Conservation (phyloP, 345 rosid genomes). For the Salix arbutifolia region DNA sequence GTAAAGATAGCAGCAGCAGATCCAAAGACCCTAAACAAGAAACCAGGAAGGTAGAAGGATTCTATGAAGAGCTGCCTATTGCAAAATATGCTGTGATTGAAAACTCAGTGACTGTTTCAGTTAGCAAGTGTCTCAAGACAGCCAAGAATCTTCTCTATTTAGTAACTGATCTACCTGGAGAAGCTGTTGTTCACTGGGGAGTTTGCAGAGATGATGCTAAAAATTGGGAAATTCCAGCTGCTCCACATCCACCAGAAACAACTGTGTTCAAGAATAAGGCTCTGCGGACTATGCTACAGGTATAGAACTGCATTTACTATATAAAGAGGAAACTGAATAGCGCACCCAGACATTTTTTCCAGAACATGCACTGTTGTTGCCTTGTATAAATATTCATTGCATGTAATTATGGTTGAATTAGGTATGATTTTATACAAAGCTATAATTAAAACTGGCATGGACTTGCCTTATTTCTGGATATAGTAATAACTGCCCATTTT, state of each 20-base stretch:
- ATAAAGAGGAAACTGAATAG: conserved; percentile 2
- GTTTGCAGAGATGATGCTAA: conserved; percentile 69
- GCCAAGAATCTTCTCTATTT: conserved; percentile 53
- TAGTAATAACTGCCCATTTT: neutral
- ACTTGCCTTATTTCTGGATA: neutral
- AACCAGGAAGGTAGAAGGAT: conserved; percentile 44
- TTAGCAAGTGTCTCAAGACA: conserved; percentile 60
- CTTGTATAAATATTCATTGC: neutral
- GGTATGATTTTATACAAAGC: neutral
- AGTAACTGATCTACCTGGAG: conserved; percentile 82
- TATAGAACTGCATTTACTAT: conserved; percentile 23
- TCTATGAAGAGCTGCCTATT: conserved; percentile 70
- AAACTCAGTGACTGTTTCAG: conserved; percentile 56
- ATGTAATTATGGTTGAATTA: neutral
- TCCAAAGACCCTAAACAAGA: conserved; percentile 38
- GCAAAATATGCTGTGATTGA: conserved; percentile 43
- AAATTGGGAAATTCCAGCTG: conserved; percentile 81
- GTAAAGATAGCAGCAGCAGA: conserved; percentile 28
- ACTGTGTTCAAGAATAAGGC: conserved; percentile 72
- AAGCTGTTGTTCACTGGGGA: conserved; percentile 94
- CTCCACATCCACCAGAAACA: conserved; percentile 78
- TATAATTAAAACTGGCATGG: neutral
- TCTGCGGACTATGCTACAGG: conserved; percentile 73
- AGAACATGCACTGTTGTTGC: neutral
- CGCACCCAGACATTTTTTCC: neutral